These are phyloP conservation scores for Petunia axillaris DNA, from an alignment of 257 asterid genomes.

Conservation along the genomic window DNA sequence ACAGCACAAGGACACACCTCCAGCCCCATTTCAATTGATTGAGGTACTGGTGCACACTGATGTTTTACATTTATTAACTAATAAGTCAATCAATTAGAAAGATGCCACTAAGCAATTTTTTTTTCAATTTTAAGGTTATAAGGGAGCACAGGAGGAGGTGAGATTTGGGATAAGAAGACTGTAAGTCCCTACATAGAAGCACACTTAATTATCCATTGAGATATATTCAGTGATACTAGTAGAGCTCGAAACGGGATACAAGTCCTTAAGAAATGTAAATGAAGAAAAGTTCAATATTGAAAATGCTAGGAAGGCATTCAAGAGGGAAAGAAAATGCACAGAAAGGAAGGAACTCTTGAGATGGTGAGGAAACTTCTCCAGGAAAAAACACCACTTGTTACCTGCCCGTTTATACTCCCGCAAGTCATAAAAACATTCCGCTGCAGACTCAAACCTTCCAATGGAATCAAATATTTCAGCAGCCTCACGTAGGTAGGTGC, in stretches of 20 bases:
- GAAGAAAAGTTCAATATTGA: not conserved
- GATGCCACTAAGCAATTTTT: not conserved
- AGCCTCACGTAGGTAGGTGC: conserved; percentile 56
- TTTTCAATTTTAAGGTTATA: not conserved
- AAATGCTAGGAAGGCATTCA: not conserved
- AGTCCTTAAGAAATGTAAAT: not conserved
- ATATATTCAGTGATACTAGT: not conserved
- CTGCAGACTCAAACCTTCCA: conserved; percentile 57
- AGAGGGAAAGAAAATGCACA: not conserved
- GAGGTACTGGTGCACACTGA: not conserved
- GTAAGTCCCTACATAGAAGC: not conserved
- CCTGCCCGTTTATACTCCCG: conserved; percentile 67
- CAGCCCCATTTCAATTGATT: not conserved
- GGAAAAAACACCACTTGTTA: conserved; percentile 21
- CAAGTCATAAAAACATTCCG: conserved; percentile 62
- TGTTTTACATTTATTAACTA: not conserved
- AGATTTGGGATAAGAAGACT: not conserved
- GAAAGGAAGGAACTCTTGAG: not conserved
- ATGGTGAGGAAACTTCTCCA: not conserved
- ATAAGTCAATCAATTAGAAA: not conserved
- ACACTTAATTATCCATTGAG: not conserved
- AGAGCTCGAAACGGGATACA: not conserved
- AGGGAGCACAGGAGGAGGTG: not conserved
- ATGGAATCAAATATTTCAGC: conserved; percentile 66
- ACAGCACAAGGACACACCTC: not conserved